Percentiles rank a stretch among this genome's conserved stretches.
Evolutionary conservation across 2,329 filamentous ascomycete species (phyloP).

Genomic region (Paraphaeosphaeria minitans): DNA sequence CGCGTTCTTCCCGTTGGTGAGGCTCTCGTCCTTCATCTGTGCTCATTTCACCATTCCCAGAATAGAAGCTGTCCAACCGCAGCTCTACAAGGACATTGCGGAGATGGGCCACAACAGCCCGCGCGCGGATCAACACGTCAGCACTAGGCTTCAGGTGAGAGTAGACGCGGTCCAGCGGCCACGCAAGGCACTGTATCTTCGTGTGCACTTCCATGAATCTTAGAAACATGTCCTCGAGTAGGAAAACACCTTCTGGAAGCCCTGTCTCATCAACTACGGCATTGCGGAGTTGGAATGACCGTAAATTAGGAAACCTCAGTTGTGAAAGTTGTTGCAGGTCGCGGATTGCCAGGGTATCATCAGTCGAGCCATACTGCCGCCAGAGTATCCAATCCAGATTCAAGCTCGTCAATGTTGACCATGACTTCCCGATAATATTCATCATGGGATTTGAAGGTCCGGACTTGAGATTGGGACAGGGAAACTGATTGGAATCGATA

Average conservation of each 20-base stretch:
- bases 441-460: constrained; percentile 17
- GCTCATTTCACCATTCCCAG: constrained; percentile 34
- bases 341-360: constrained; percentile 16
- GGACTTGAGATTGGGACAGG: not conserved
- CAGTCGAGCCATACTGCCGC: constrained; percentile 26
- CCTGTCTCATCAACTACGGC: constrained; percentile 45
- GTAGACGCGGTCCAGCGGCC: constrained; percentile 55
- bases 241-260: constrained; percentile 45
- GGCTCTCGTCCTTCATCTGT: constrained; percentile 31
- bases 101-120: constrained; percentile 47
- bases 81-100: constrained; percentile 49
- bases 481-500: constrained; percentile 20
- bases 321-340: constrained; percentile 37
- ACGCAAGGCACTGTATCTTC: constrained; percentile 52
- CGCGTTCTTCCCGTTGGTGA: constrained; percentile 25
- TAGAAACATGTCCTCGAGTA: constrained; percentile 47
- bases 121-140: constrained; percentile 29
- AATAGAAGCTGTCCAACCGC: constrained; percentile 48
- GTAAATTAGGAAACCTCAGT: constrained; percentile 50
- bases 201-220: constrained; percentile 52
- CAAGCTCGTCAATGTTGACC: constrained; percentile 37
- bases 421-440: constrained; percentile 26
- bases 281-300: constrained; percentile 55
- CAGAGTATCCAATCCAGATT: constrained; percentile 45
- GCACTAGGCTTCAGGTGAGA: constrained; percentile 30